Evolutionary conservation across 148 eudicot genomes (phyloP).

Genomic region (Persicaria maculosa): DNA sequence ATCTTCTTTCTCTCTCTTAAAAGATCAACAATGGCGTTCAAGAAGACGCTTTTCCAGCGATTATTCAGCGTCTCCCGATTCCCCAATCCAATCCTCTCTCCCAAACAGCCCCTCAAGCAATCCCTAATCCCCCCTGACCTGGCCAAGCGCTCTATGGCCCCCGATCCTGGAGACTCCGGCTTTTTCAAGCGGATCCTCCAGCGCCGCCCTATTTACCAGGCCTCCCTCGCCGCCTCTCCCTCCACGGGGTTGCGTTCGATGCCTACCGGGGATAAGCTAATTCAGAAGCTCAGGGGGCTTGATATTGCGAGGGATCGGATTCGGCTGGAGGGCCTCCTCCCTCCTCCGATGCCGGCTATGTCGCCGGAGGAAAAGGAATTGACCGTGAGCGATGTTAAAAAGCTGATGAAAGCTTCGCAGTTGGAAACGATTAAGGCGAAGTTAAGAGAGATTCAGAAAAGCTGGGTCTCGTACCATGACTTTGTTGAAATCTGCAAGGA

Average conservation of each 20-base stretch:
- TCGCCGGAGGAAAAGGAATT: conserved; percentile 23
- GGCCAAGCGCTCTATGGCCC: conserved; percentile 12
- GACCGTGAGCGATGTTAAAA: conserved; percentile 58
- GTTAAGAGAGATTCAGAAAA: conserved; percentile 25
- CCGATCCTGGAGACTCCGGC: conserved; percentile 37
- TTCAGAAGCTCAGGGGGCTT: conserved; percentile 45
- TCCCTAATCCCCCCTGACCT: conserved; percentile 24
- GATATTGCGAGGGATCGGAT: conserved; percentile 42
- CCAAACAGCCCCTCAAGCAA: conserved; percentile 21
- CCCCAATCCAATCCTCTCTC: conserved; percentile 24
- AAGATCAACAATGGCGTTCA: conserved; percentile 56
- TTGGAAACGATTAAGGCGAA: conserved; percentile 47
- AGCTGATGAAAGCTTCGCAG: conserved; percentile 53
- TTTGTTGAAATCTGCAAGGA: conserved; percentile 42
- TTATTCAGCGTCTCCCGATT: conserved; percentile 36
- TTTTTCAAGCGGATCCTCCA: conserved; percentile 21
- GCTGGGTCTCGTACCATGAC: conserved; percentile 39
- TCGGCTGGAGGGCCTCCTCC: conserved; percentile 40
- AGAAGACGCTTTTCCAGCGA: conserved; percentile 42
- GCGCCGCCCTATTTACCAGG: conserved; percentile 27
- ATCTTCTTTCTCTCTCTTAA: not conserved
- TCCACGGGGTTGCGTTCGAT: conserved; percentile 22
- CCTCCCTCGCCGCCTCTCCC: conserved; percentile 15
- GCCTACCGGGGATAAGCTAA: conserved; percentile 30
- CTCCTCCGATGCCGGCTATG: conserved; percentile 22